Evolutionary conservation across 2,329 filamentous ascomycete species (phyloP), one percentile per base, ranked within the genome.

Genomic region (Fusarium nisikadoi): DNA sequence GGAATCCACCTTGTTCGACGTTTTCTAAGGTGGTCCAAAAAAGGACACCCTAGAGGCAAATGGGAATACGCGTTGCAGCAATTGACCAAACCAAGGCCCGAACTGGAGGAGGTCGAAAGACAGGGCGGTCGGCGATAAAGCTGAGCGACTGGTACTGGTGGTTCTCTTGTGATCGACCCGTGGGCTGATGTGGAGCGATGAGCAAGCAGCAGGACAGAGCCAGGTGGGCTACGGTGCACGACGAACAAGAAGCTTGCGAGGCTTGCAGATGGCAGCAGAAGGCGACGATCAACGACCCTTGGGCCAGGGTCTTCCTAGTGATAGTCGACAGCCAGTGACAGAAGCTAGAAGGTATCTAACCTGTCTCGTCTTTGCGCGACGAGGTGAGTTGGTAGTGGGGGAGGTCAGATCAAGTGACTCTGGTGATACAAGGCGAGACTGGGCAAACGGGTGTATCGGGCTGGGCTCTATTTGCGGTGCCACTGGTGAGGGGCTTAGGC

Each of bases 1-100:
- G 80, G 88, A 90, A 89, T 88, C 88, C 88, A 90, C 87, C 81
- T 90, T 90, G 87, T 68, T 81, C 84, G 83, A 80, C 78, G 75
- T 74, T 75, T 68, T 77, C 70, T 75, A 80, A 79, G 80, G 78
- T 80, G 78, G 68, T 78, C 80, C 78, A 70, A 63, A 65, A 75
- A 70, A 81, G 80, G 80, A 79, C 80, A 81, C 80, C 80, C 74
- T 78, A 77, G 75, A 75, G 63, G 62, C 68, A 70, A 58, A 65
- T 74, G 67, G 68, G 67, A 61, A 74, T 74, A 64, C 50, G 64
- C 61, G 56, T 75, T 75, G 62, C 70, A 62, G 71, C 42, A 68
- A 65, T 63, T 60, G 68, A 71, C 64, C 52, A 71, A 68, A 71
- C 41, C 57, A 71, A 69, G 67, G 63, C 68, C 71, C 62, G 61